These are phyloP conservation scores for Monosporascus cannonballus DNA, from an alignment of 2,329 filamentous ascomycete species.

Conservation along the genomic window DNA sequence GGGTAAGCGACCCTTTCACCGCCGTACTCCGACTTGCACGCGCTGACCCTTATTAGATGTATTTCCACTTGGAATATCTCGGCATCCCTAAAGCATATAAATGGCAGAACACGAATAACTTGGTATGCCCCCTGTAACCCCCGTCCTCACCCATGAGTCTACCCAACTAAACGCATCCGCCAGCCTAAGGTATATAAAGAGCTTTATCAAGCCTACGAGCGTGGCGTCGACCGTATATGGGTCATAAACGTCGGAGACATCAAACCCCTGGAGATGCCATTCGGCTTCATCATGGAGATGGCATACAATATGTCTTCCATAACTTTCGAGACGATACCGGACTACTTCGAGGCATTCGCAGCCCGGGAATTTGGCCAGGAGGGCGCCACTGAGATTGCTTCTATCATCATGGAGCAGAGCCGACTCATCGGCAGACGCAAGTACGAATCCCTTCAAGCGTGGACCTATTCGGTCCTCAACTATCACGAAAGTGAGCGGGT, in stretches of 20 bases:
- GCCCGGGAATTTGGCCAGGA: constrained; percentile 43
- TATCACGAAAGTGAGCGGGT: constrained; percentile 54
- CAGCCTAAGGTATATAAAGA: constrained; percentile 27
- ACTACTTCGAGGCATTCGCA: constrained; percentile 41
- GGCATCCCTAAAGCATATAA: constrained; percentile 43
- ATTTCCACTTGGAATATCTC: constrained; percentile 54
- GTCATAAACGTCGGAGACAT: constrained; percentile 63
- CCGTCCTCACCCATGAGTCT: not conserved
- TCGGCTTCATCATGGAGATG: constrained; percentile 25
- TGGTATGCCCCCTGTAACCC: constrained; percentile 42
- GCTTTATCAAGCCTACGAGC: constrained; percentile 53
- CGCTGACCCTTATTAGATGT: constrained; percentile 22
- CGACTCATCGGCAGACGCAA: constrained; percentile 44
- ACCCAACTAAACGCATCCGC: not conserved
- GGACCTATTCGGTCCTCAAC: constrained; percentile 51
- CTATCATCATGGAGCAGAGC: constrained; percentile 48
- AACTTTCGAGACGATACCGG: constrained; percentile 30
- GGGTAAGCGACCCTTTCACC: constrained; percentile 32
- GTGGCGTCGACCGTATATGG: constrained; percentile 56
- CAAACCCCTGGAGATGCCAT: constrained; percentile 43
- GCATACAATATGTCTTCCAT: constrained; percentile 48
- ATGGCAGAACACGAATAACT: constrained; percentile 60
- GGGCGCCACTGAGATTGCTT: constrained; percentile 38
- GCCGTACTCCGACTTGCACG: not conserved
- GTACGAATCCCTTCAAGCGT: constrained; percentile 52